Base-by-base conservation (phyloP, 1,284 basidiomycete species). In the Cutaneotrichosporon mucoides region DNA sequence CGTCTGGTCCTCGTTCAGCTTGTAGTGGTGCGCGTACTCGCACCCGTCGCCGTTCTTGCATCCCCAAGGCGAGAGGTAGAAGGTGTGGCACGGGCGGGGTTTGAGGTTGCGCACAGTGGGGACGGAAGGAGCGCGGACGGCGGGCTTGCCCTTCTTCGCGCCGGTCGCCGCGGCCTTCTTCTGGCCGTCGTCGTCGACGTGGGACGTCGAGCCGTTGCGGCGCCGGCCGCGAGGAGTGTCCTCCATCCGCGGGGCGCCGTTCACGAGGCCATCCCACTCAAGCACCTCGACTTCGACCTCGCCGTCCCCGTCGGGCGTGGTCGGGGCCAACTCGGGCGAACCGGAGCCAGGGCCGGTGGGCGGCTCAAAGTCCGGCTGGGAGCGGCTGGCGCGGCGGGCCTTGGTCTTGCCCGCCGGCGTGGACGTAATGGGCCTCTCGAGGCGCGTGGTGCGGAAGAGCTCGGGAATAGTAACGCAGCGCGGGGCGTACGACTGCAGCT, bases 361-460 rank as follows among this genome's bases (percentile, higher is more conserved):
- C n/a, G n/a, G n/a, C n/a, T n/a, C n/a, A 35, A 12, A 3, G n/a
- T 38, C 44, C 9, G 16, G 12, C 46, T 47, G 46, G 5, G 33
- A 3, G 15, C 16, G 40, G 41, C 41, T 42, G 8, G 24, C n/a
- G 35, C 15, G 42, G 34, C 49, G 37, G 37, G n/a, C 37, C 34
- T 43, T 47, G 36, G 6, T 9, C 35, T 24, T 43, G 4, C 43
- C 53, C 15, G 10, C n/a, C 8, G 35, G 15, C 36, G 42, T 58
- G 11, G 56, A 7, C 38, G 33, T 46, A 24, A 15, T 15, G 1
- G 40, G 44, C 5, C 36, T n/a, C 3, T 12, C 6, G 12, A 82
- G 72, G 65, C 81, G 81, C 51, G 82, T 81, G 38, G 81, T 56
- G 62, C 85, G 82, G 76, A 91, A 90, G 51, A 91, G 71, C 24